Percentiles rank a stretch among this genome's conserved stretches.
These are phyloP conservation scores for Rhodotorula sp. DNA, from an alignment of 1,284 basidiomycete genomes.

Conservation along the genomic window DNA sequence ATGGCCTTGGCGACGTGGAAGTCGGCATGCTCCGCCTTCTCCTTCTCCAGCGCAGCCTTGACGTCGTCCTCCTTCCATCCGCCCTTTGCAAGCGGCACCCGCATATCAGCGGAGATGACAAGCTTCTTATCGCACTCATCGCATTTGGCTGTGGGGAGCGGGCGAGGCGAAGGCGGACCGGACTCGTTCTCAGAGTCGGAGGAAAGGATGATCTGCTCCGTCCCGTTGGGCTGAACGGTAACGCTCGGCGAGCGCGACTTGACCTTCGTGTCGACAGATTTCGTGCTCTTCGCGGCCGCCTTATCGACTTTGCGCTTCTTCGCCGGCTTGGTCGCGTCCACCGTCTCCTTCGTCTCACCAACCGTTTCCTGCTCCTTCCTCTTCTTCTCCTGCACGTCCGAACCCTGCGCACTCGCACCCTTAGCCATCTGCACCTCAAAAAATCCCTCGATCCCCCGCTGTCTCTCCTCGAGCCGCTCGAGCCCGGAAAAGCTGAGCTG, in stretches of 20 bases:
- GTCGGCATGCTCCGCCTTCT: constrained; percentile 74
- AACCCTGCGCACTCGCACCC: constrained; percentile 44
- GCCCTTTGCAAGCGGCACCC: background rate
- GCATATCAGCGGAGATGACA: background rate
- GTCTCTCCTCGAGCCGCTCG: constrained; percentile 73
- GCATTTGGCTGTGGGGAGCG: constrained; percentile 15
- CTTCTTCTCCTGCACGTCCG: background rate
- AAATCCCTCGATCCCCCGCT: constrained; percentile 83
- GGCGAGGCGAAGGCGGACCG: background rate
- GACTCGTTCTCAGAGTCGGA: background rate
- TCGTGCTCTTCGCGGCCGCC: too few relatives aligned
- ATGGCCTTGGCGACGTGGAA: constrained; percentile 80
- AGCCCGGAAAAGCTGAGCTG: constrained; percentile 79
- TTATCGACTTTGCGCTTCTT: constrained; percentile 13
- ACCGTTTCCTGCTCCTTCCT: background rate
- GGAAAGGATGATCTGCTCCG: constrained; percentile 10
- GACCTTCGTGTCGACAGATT: too few relatives aligned
- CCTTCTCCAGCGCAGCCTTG: constrained; percentile 54
- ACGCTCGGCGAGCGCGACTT: background rate
- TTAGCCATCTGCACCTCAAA: constrained; percentile 53
- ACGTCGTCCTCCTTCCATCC: constrained; percentile 30
- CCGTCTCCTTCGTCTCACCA: background rate
- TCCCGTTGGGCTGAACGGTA: background rate
- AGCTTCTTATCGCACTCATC: constrained; percentile 7
- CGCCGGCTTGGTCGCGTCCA: background rate